These are phyloP conservation scores for Puccinia horiana DNA, from an alignment of 1,284 basidiomycete species.

Conservation along the genomic window DNA sequence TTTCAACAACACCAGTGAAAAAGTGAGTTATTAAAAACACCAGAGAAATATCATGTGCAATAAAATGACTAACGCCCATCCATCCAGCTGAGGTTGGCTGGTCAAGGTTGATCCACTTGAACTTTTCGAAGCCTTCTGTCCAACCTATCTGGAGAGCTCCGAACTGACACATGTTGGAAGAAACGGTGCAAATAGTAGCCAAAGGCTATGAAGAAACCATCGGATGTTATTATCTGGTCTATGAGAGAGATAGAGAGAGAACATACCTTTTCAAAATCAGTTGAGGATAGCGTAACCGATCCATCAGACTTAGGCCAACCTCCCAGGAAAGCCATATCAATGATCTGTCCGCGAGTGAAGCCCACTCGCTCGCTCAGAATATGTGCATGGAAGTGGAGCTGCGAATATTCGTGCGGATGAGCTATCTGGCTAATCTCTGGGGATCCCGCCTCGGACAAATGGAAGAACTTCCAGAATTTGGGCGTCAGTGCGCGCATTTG, in stretches of 20 bases:
- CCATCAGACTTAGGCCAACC: conserved; percentile 35
- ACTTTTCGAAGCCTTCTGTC: conserved; percentile 30
- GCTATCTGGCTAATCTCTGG: conserved; percentile 15
- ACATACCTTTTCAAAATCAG: conserved; percentile 24
- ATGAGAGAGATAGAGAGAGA: neutral
- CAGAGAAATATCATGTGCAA: too few species aligned
- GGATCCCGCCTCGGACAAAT: conserved; percentile 20
- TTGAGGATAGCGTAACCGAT: neutral
- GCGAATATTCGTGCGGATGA: conserved; percentile 48
- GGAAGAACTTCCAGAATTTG: conserved; percentile 31
- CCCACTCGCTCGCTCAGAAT: conserved; percentile 25
- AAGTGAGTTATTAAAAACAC: neutral
- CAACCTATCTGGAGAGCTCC: conserved; percentile 44
- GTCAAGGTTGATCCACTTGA: conserved; percentile 45
- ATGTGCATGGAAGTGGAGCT: conserved; percentile 43
- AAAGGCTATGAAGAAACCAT: conserved; percentile 27
- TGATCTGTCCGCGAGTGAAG: conserved; percentile 35
- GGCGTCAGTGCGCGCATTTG: conserved; percentile 21
- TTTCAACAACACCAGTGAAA: neutral
- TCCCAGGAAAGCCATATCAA: conserved; percentile 46
- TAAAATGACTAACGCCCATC: conserved; percentile 36
- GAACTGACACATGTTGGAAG: conserved; percentile 49
- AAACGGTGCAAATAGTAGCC: conserved; percentile 47
- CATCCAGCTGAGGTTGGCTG: conserved; percentile 20
- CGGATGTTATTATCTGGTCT: neutral